Conservation (phyloP, 768 basidiomycete species). For the Infundibulicybe gibba region DNA sequence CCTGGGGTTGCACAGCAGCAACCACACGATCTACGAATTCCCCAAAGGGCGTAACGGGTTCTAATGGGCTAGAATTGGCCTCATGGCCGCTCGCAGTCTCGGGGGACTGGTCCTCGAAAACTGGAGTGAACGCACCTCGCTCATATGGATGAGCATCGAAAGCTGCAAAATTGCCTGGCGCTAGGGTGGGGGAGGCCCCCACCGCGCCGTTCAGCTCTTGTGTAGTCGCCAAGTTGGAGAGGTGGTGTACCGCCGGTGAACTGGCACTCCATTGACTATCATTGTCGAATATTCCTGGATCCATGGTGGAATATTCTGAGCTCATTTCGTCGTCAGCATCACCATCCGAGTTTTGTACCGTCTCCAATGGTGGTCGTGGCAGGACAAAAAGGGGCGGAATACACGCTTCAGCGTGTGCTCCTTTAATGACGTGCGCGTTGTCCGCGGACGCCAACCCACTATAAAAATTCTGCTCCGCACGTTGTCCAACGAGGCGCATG, state of each 20-base stretch:
- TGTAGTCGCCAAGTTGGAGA: too few species aligned
- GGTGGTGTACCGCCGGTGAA: conserved; percentile 13
- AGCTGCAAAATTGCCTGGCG: conserved; percentile 19
- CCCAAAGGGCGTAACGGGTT: conserved; percentile 73
- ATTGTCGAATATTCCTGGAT: conserved; percentile 29
- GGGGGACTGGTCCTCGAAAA: conserved; percentile 65
- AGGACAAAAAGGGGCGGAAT: conserved; percentile 65
- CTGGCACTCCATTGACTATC: conserved; percentile 32
- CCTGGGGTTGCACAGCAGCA: conserved; percentile 29
- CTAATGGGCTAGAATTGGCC: conserved; percentile 62
- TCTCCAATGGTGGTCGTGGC: conserved; percentile 14
- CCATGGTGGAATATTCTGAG: conserved; percentile 30
- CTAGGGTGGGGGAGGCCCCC: conserved; percentile 15
- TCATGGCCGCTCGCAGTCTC: conserved; percentile 47
- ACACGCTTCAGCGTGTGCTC: conserved; percentile 79
- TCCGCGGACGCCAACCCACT: conserved; percentile 74
- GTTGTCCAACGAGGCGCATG: conserved; percentile 19
- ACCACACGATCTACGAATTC: conserved; percentile 75
- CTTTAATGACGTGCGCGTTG: conserved; percentile 83
- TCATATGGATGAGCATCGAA: conserved; percentile 27
- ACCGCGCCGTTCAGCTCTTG: conserved; percentile 24
- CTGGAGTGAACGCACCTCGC: conserved; percentile 53
- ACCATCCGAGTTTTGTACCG: conserved; percentile 19
- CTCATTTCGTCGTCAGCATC: conserved; percentile 45
- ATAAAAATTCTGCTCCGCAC: conserved; percentile 55